Evolutionary conservation across 768 basidiomycete species (phyloP).

Genomic region (Pisolithus orientalis): DNA sequence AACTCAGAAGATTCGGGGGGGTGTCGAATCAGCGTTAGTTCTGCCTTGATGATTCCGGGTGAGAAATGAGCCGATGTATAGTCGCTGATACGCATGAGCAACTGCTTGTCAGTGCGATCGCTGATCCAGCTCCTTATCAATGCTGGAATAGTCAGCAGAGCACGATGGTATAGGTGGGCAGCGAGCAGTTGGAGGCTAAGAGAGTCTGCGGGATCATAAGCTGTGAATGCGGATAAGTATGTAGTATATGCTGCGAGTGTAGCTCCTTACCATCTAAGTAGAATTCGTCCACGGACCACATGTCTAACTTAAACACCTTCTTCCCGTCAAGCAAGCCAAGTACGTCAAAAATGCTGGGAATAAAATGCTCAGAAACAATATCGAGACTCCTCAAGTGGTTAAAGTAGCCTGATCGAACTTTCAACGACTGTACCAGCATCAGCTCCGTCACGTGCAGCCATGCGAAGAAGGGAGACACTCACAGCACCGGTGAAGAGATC

Average conservation of each 20-base stretch:
- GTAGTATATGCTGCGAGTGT: neutral
- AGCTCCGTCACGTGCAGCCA: neutral
- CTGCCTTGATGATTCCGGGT: slow-evolving; percentile 77
- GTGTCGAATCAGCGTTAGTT: slow-evolving; percentile 67
- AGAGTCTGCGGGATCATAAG: slow-evolving; percentile 47
- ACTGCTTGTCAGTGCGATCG: slow-evolving; percentile 84
- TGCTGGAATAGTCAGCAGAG: slow-evolving; percentile 77
- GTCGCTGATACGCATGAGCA: slow-evolving; percentile 65
- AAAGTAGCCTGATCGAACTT: slow-evolving; percentile 78
- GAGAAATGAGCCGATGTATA: slow-evolving; percentile 87
- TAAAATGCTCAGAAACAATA: slow-evolving; percentile 56
- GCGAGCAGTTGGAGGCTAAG: slow-evolving; percentile 61
- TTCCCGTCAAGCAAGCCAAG: slow-evolving; percentile 61
- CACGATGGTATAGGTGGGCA: slow-evolving; percentile 85
- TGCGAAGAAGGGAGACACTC: slow-evolving; percentile 23
- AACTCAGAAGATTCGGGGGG: slow-evolving; percentile 49
- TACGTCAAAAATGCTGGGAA: slow-evolving; percentile 65
- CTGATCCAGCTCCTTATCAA: slow-evolving; percentile 82
- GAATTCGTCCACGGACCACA: slow-evolving; percentile 83
- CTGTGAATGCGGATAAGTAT: slow-evolving; percentile 28
- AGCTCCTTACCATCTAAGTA: slow-evolving; percentile 57
- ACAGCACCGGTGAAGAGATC: slow-evolving; percentile 83
- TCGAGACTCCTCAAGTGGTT: slow-evolving; percentile 74
- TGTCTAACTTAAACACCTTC: slow-evolving; percentile 73
- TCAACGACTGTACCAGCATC: slow-evolving; percentile 59